A percentile compares a stretch with the other conserved stretches of the same genome.
These are phyloP conservation scores for Aspergillus amoenus DNA, from an alignment of 2,329 filamentous ascomycete genomes.

Conservation along the genomic window DNA sequence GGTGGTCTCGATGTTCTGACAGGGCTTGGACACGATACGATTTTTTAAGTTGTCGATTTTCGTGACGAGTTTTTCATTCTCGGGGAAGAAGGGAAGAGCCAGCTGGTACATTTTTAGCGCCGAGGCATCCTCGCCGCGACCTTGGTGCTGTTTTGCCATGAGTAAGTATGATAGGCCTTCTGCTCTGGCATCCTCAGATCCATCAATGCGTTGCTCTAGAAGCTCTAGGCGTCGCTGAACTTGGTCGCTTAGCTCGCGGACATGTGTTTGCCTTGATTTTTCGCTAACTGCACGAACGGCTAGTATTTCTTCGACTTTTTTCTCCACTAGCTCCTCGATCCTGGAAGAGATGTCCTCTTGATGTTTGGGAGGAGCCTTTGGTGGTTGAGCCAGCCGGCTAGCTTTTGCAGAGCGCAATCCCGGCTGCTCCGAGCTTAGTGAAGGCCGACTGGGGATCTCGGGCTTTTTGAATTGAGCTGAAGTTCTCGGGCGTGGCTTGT, in stretches of 20 bases:
- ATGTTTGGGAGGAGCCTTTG: conserved; percentile 31
- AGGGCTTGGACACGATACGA: conserved; percentile 40
- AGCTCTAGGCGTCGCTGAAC: conserved; percentile 79
- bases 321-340: conserved; percentile 89
- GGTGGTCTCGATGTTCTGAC: conserved; percentile 16
- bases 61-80: conserved; percentile 69
- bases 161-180: conserved; percentile 83
- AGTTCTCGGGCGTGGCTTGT: conserved; percentile 55
- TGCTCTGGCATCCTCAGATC: conserved; percentile 70
- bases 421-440: conserved; percentile 35
- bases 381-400: conserved; percentile 32
- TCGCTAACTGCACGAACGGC: conserved; percentile 69
- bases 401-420: conserved; percentile 52
- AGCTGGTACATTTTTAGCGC: conserved; percentile 84
- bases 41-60: conserved; percentile 58
- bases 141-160: conserved; percentile 90
- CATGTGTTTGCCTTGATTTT: conserved; percentile 44
- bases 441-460: conserved; percentile 48
- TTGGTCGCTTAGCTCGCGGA: conserved; percentile 66
- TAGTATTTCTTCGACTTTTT: conserved; percentile 85
- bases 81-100: conserved; percentile 81
- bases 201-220: conserved; percentile 81
- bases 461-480: conserved; percentile 37
- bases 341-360: conserved; percentile 64
- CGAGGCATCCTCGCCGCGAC: conserved; percentile 72